phyloP scores from a whole-genome alignment of 495 filamentous ascomycete species.

The Neurospora sp. region DNA sequence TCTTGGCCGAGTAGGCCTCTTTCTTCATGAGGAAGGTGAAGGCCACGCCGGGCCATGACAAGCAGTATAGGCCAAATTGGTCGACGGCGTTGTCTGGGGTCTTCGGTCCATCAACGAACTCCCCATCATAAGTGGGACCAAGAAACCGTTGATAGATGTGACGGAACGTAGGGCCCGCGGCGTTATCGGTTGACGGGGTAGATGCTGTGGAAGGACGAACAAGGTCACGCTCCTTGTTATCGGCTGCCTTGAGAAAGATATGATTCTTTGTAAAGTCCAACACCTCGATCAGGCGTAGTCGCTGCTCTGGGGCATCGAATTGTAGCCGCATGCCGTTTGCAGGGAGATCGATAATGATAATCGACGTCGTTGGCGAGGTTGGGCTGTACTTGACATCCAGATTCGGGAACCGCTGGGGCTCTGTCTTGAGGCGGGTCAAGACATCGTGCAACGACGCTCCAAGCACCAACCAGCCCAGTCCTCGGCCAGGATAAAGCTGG shows the following conservation, averaged over 20 bases:
- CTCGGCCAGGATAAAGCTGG: constrained; percentile 65
- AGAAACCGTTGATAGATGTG: constrained; percentile 88
- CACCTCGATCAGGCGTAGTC: constrained; percentile 82
- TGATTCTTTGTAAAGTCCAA: constrained; percentile 80
- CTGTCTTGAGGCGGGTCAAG: constrained; percentile 72
- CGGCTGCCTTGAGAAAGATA: constrained; percentile 66
- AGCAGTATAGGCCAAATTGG: constrained; percentile 52
- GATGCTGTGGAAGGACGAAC: constrained; percentile 46
- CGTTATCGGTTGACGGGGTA: constrained; percentile 21
- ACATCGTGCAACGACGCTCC: constrained; percentile 86
- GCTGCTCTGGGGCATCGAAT: constrained; percentile 90
- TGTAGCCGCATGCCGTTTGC: constrained; percentile 79
- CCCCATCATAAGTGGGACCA: constrained; percentile 84
- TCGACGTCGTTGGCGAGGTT: constrained; percentile 56
- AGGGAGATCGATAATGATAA: constrained; percentile 63
- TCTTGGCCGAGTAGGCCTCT: constrained; percentile 66
- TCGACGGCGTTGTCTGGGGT: constrained; percentile 9
- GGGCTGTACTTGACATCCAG: constrained; percentile 72
- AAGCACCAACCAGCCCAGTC: constrained; percentile 72
- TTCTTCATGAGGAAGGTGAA: constrained; percentile 77
- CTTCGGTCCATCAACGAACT: constrained; percentile 50
- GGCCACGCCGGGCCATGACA: constrained; percentile 89
- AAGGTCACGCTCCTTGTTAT: constrained; percentile 70
- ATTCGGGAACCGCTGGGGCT: constrained; percentile 68
- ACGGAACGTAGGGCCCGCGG: constrained; percentile 68